Evolutionary conservation across 176 grass and related monocot species (phyloP).

Genomic region (Ensete glaucum): DNA sequence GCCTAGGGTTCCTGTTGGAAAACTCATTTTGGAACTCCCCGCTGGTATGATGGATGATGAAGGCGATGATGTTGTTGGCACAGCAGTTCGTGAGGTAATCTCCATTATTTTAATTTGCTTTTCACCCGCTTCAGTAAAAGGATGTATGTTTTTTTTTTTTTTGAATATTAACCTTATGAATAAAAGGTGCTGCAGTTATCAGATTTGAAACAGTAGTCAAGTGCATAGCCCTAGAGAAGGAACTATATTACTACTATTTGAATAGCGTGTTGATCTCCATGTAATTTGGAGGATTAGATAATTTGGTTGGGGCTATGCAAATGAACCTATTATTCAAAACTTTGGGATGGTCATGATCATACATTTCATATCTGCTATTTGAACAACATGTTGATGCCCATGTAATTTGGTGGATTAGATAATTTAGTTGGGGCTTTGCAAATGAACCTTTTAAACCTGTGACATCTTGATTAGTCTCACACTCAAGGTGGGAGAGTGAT

Average conservation of each 20-base stretch:
- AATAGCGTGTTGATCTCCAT: no score
- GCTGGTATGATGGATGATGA: conserved; percentile 96
- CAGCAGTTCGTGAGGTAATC: conserved; percentile 79
- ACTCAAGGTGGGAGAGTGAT: no score
- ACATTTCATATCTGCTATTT: no score
- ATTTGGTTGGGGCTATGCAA: no score
- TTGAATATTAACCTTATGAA: not conserved
- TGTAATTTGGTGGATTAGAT: no score
- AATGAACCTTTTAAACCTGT: no score
- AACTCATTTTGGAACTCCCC: conserved; percentile 70
- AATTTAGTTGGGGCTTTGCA: no score
- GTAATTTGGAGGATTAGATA: no score
- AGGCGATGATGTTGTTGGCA: conserved; percentile 74
- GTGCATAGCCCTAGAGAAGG: not conserved
- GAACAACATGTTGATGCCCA: no score
- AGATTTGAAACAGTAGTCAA: not conserved
- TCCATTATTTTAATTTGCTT: not conserved
- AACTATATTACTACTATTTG: not conserved
- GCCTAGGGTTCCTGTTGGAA: conserved; percentile 82
- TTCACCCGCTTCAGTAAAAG: not conserved
- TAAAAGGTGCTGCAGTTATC: not conserved
- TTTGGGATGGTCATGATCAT: no score
- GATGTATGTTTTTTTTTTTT: not conserved
- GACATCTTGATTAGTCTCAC: no score
- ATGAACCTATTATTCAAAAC: no score